Percentiles rank a stretch among this genome's conserved stretches.
These are phyloP conservation scores for Nigrospora osmanthi DNA, from an alignment of 2,329 filamentous ascomycete species.

Conservation along the genomic window DNA sequence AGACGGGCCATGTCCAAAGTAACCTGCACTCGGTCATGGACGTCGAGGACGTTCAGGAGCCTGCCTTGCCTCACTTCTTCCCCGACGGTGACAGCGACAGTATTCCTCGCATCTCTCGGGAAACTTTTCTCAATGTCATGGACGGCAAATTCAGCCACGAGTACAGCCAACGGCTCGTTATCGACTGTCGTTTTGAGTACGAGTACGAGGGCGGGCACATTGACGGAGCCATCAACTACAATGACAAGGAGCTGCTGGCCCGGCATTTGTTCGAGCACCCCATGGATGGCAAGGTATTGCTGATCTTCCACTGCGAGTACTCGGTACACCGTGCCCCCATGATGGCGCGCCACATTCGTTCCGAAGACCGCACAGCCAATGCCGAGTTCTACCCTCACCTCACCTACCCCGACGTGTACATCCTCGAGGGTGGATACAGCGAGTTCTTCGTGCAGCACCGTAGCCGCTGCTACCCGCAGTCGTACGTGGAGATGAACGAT, in stretches of 20 bases:
- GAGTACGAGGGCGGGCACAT: conserved; percentile 97
- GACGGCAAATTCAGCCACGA: conserved; percentile 72
- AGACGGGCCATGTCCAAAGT: conserved; percentile 40
- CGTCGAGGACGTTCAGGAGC: conserved; percentile 67
- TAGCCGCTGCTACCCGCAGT: conserved; percentile 80
- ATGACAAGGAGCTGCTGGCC: conserved; percentile 85
- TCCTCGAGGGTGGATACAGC: conserved; percentile 93
- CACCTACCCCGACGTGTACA: conserved; percentile 96
- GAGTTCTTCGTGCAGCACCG: conserved; percentile 79
- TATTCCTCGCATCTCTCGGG: conserved; percentile 77
- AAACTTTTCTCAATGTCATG: conserved; percentile 78
- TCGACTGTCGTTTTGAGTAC: conserved; percentile 98
- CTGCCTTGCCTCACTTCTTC: conserved; percentile 76
- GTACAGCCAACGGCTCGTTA: conserved; percentile 76
- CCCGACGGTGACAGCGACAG: conserved; percentile 74
- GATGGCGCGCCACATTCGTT: conserved; percentile 90
- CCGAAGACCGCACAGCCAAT: conserved; percentile 80
- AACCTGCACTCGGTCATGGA: conserved; percentile 72
- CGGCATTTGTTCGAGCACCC: conserved; percentile 66
- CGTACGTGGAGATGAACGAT: conserved; percentile 94
- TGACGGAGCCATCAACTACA: conserved; percentile 87
- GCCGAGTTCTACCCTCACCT: conserved; percentile 76
- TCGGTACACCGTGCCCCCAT: conserved; percentile 92
- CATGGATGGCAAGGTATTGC: conserved; percentile 63
- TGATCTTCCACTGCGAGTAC: conserved; percentile 98